phyloP scores from a whole-genome alignment of 78 protist species.

The Dictyostelium discoideum region DNA sequence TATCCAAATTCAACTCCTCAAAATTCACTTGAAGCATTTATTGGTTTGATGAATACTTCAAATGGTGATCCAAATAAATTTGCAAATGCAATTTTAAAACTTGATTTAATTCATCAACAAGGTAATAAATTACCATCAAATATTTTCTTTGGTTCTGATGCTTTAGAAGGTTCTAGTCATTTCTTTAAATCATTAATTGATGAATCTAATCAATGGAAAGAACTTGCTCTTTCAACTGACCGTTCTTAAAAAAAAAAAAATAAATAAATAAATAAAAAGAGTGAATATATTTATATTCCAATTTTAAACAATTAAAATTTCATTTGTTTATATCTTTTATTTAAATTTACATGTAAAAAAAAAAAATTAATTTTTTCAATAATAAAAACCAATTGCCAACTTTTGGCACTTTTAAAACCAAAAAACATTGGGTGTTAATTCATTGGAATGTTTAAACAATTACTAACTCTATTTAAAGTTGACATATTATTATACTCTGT shows the following conservation, averaged over 20 bases:
- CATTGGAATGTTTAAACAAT: not conserved
- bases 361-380: too few relatives aligned
- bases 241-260: not conserved
- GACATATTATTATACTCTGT: not conserved
- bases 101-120: not conserved
- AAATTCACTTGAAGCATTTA: not conserved
- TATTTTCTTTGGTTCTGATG: not conserved
- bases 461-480: not conserved
- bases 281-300: too few relatives aligned
- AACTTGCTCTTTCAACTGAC: not conserved
- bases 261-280: not conserved
- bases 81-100: not conserved
- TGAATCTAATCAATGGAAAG: not conserved
- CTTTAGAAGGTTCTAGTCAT: not conserved
- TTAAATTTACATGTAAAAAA: too few relatives aligned
- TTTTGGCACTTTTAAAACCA: too few relatives aligned
- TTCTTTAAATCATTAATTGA: not conserved
- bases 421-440: not conserved
- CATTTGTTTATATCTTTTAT: too few relatives aligned
- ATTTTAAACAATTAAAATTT: too few relatives aligned
- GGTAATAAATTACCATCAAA: not conserved
- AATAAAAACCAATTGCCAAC: too few relatives aligned
- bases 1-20: not conserved
- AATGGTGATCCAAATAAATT: constrained; percentile 17
- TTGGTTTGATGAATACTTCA: not conserved